These are phyloP conservation scores for Cordyceps fumosorosea DNA, from an alignment of 2,329 filamentous ascomycete species.

Conservation along the genomic window DNA sequence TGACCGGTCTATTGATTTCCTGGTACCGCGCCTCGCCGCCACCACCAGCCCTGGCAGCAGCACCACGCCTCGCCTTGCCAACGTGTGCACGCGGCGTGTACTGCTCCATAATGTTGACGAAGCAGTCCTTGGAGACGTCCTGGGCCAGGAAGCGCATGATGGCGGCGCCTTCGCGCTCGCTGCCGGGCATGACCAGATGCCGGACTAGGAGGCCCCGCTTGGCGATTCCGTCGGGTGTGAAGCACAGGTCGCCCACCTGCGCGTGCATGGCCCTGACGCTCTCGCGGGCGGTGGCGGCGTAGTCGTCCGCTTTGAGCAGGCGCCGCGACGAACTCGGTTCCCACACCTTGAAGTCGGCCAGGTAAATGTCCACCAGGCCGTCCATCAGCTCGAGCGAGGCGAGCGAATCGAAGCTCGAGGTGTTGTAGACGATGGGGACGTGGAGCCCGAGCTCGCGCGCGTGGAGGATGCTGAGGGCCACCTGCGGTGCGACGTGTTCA, in stretches of 20 bases:
- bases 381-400: constrained; percentile 67
- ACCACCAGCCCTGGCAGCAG: constrained; percentile 17
- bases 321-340: constrained; percentile 57
- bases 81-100: constrained; percentile 77
- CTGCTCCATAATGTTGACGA: constrained; percentile 86
- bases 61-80: constrained; percentile 46
- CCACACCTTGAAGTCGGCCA: constrained; percentile 89
- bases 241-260: constrained; percentile 78
- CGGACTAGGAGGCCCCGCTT: constrained; percentile 69
- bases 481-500: constrained; percentile 80
- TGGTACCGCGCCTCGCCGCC: constrained; percentile 37
- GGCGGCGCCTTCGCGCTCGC: constrained; percentile 62
- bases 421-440: constrained; percentile 78
- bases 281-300: constrained; percentile 64
- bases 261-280: constrained; percentile 74
- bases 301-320: constrained; percentile 72
- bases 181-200: constrained; percentile 76
- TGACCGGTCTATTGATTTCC: constrained; percentile 71
- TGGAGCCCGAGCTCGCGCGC: constrained; percentile 63
- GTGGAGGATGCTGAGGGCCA: constrained; percentile 68
- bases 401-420: constrained; percentile 71
- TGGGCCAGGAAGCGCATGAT: constrained; percentile 73
- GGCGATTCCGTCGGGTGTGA: constrained; percentile 74
- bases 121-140: constrained; percentile 61
- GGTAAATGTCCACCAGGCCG: constrained; percentile 75